A percentile compares a stretch with the other conserved stretches of the same genome.
phyloP scores from a whole-genome alignment of 2,329 filamentous ascomycete genomes.

The Coniella vitis region DNA sequence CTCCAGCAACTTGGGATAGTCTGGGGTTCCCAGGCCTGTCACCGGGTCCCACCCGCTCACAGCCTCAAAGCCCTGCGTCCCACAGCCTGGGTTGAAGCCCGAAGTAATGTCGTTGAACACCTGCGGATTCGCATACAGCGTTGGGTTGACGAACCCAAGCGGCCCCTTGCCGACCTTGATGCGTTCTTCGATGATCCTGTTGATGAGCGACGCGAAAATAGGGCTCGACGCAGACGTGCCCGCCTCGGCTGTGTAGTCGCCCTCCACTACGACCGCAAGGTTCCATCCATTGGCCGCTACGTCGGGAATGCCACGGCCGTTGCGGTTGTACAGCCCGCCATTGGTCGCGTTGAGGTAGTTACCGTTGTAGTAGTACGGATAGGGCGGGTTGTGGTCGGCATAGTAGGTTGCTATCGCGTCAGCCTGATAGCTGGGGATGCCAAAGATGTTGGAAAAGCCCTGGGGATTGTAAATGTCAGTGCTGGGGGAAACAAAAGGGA shows the following conservation, averaged over 20 bases:
- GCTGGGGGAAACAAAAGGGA: neutral
- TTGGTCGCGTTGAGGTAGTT: conserved; percentile 16
- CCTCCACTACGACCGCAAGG: conserved; percentile 22
- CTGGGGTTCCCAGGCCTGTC: conserved; percentile 21
- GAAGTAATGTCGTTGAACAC: conserved; percentile 25
- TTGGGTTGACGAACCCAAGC: conserved; percentile 30
- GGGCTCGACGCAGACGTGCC: conserved; percentile 53
- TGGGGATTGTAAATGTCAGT: conserved; percentile 19
- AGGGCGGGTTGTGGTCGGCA: conserved; percentile 14
- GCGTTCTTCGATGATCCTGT: conserved; percentile 56
- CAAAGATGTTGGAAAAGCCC: conserved; percentile 41
- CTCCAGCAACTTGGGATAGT: conserved; percentile 19
- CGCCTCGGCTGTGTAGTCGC: conserved; percentile 28
- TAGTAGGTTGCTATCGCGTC: conserved; percentile 35
- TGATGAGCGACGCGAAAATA: conserved; percentile 49
- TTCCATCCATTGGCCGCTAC: conserved; percentile 23
- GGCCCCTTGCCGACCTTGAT: conserved; percentile 38
- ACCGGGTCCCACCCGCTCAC: conserved; percentile 24
- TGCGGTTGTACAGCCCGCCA: conserved; percentile 19
- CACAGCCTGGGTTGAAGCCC: conserved; percentile 26
- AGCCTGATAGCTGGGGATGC: conserved; percentile 35
- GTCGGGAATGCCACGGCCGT: conserved; percentile 23
- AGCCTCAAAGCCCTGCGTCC: conserved; percentile 25
- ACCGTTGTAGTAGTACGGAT: conserved; percentile 19
- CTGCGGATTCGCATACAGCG: conserved; percentile 24